A percentile compares a stretch with the other conserved stretches of the same genome.
Evolutionary conservation across 2,329 filamentous ascomycete species (phyloP).

Genomic region (Fusarium begoniae): DNA sequence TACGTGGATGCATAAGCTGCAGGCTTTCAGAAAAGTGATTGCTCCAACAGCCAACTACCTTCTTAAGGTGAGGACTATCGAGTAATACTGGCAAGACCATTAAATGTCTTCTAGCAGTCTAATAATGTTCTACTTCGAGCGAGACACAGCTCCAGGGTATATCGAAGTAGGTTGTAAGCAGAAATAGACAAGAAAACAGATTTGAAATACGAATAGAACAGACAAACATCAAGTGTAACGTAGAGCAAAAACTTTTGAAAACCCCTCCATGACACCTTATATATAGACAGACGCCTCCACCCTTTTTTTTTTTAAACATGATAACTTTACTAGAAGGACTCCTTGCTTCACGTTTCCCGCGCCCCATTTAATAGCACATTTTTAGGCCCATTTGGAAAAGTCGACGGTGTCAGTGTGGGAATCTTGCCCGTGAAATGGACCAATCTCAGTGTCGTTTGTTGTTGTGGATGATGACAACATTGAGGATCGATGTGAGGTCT

Average conservation of each 20-base stretch:
- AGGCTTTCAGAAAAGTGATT: not conserved
- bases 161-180: slow-evolving; percentile 6
- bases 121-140: slow-evolving; percentile 2
- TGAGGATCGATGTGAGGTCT: slow-evolving; percentile 67
- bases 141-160: slow-evolving; percentile 16
- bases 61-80: not conserved
- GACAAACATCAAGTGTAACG: slow-evolving; percentile 29
- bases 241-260: slow-evolving; percentile 42
- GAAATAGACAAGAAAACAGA: slow-evolving; percentile 10
- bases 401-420: slow-evolving; percentile 50
- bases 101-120: slow-evolving; percentile 1
- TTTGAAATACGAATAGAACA: slow-evolving; percentile 8
- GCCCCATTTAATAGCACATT: not conserved
- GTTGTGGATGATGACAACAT: slow-evolving; percentile 62
- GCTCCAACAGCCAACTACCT: not conserved
- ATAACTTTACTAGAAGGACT: slow-evolving; percentile 29
- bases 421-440: slow-evolving; percentile 43
- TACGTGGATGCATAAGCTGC: not conserved
- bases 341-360: not conserved
- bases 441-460: slow-evolving; percentile 64
- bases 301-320: slow-evolving; percentile 4
- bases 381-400: slow-evolving; percentile 52
- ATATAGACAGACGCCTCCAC: slow-evolving; percentile 45
- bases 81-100: not conserved
- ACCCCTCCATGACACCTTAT: slow-evolving; percentile 29